These are phyloP conservation scores for Rhododendron henanense DNA, from an alignment of 148 eudicot species.

Conservation along the genomic window DNA sequence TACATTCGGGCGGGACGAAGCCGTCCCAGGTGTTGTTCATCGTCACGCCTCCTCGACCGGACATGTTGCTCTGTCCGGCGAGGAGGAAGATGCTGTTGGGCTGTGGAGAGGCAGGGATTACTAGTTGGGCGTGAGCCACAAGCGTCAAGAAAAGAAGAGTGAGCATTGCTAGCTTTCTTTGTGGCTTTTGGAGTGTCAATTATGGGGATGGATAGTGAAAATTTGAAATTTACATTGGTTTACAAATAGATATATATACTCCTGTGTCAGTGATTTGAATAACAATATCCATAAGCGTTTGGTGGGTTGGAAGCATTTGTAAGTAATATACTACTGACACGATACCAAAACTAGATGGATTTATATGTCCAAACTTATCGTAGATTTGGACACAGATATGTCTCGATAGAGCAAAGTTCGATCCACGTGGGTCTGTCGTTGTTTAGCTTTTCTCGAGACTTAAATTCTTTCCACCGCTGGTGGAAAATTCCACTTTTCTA, in stretches of 20 bases:
- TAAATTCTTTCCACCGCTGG: too few species aligned
- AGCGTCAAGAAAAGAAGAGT: background rate
- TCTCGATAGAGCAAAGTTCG: background rate
- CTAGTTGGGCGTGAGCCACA: background rate
- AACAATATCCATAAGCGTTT: background rate
- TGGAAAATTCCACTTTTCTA: too few species aligned
- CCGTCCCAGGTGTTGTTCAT: slow-evolving; percentile 28
- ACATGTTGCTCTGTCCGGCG: slow-evolving; percentile 55
- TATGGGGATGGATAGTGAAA: background rate
- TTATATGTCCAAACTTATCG: background rate
- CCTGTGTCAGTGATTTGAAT: background rate
- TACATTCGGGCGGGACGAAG: slow-evolving; percentile 21
- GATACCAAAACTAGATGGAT: background rate
- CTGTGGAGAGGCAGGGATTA: background rate
- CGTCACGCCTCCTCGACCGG: slow-evolving; percentile 39
- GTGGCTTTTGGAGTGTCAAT: too few species aligned
- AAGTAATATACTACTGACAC: background rate
- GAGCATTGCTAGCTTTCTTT: background rate
- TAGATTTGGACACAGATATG: background rate
- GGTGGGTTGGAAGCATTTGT: background rate
- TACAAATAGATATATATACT: background rate
- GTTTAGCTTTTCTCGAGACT: background rate
- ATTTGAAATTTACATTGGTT: background rate
- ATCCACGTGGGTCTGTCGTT: background rate
- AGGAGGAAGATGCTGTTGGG: slow-evolving; percentile 22